These are phyloP conservation scores for Cutaneotrichosporon sp. DNA, from an alignment of 1,284 basidiomycete genomes.

Conservation along the genomic window DNA sequence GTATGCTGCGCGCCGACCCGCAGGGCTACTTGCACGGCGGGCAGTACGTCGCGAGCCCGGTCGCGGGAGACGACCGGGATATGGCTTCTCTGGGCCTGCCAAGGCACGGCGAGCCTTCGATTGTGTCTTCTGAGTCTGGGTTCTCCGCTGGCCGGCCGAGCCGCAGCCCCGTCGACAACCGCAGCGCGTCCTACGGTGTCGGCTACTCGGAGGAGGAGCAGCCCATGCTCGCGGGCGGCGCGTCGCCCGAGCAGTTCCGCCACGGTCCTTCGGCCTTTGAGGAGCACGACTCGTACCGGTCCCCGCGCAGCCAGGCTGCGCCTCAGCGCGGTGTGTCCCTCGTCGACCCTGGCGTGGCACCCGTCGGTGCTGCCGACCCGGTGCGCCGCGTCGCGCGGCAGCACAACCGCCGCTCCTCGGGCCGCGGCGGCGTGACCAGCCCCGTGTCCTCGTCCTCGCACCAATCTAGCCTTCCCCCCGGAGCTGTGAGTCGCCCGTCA, in stretches of 20 bases:
- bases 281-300: constrained; percentile 18
- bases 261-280: constrained; percentile 21
- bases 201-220: constrained; percentile 58
- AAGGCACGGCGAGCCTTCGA: constrained; percentile 47
- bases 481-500: constrained; percentile 8
- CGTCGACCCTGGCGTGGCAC: constrained; percentile 73
- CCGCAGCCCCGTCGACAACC: constrained; percentile 15
- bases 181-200: constrained; percentile 13
- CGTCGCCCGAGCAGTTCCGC: constrained; percentile 36
- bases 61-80: constrained; percentile 55
- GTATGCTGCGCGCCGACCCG: constrained; percentile 47
- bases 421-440: constrained; percentile 22
- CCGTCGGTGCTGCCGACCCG: constrained; percentile 65
- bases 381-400: constrained; percentile 44
- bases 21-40: constrained; percentile 40
- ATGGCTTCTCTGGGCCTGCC: constrained; percentile 51
- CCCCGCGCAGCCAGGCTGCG: constrained; percentile 29
- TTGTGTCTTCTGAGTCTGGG: constrained; percentile 47
- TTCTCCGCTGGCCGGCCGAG: constrained; percentile 12
- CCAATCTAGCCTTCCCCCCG: constrained; percentile 26
- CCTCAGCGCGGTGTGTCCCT: constrained; percentile 67
- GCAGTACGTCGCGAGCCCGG: constrained; percentile 68
- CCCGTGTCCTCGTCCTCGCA: constrained; percentile 15
- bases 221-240: constrained; percentile 54
- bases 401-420: constrained; percentile 33